These are phyloP conservation scores for Trichophyton verrucosum DNA, from an alignment of 2,329 filamentous ascomycete species.

Conservation along the genomic window DNA sequence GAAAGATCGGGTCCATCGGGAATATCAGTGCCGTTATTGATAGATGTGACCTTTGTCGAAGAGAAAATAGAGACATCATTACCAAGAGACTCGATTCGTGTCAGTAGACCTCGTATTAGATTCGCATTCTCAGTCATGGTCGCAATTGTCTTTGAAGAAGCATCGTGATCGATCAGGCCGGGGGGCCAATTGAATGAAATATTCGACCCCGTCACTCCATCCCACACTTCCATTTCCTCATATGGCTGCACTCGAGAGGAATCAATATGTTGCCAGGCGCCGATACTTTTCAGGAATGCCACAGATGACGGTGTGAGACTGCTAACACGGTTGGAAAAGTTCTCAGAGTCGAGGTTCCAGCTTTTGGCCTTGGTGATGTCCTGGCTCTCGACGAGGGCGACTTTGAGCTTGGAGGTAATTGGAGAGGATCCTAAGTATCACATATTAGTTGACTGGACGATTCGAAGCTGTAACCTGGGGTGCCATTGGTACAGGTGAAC, in stretches of 20 bases:
- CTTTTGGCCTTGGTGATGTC: conserved; percentile 58
- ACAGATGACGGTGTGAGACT: conserved; percentile 83
- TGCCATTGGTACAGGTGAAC: conserved; percentile 15
- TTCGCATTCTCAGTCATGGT: conserved; percentile 97
- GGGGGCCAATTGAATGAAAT: conserved; percentile 71
- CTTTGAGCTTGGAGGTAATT: conserved; percentile 60
- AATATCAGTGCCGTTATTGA: conserved; percentile 57
- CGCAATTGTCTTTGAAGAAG: conserved; percentile 56
- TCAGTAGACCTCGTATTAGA: conserved; percentile 64
- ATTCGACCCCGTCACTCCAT: conserved; percentile 73
- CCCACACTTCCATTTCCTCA: conserved; percentile 97
- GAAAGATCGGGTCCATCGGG: conserved; percentile 61
- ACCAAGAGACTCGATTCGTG: conserved; percentile 56
- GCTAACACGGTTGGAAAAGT: conserved; percentile 89
- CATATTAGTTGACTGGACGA: conserved; percentile 5
- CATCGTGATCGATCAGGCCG: conserved; percentile 29
- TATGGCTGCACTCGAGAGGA: conserved; percentile 68
- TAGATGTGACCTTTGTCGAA: conserved; percentile 64
- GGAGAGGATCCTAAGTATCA: conserved; percentile 55
- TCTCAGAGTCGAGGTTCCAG: conserved; percentile 53
- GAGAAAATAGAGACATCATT: conserved; percentile 56
- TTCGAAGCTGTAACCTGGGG: background rate
- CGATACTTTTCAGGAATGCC: conserved; percentile 68
- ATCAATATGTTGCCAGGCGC: conserved; percentile 70
- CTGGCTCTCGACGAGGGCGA: conserved; percentile 85